Evolutionary conservation across 371 early-diverging fungal species (phyloP), one percentile per base, ranked within the genome.

Genomic region (Lichtheimia ramosa): DNA sequence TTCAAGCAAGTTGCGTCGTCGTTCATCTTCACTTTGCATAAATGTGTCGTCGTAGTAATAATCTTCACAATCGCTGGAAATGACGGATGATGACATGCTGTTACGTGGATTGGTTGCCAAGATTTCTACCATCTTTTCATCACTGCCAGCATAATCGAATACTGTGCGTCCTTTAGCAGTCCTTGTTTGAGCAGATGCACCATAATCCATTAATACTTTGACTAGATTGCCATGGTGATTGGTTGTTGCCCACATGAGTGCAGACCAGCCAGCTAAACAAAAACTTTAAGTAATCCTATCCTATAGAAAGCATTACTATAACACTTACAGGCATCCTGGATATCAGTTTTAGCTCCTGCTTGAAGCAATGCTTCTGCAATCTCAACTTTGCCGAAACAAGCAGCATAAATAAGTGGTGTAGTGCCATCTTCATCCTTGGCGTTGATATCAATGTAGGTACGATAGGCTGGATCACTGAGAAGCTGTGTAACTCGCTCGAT

Each of bases 171-270:
- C 95, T 43, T 84, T 83, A 53, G 84, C 72, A 0, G 92, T 88
- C 63, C 79, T 82, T n/a, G 86, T 72, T 24, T 81, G 73, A 6
- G 88, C 69, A 16, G 85, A 82, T 14, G 95, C 96, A 14, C 95
- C 94, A 61, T 81, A 64, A 25, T 89, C 89, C 25, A 95, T 58
- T 43, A 95, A 75, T n/a, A 89, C 55, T 54, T 83, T 83, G 41
- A 90, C 91, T 34, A 89, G 69, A 14, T 70, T 73, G 51, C 85
- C 85, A 75, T 92, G 88, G 61, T 88, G 86, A 73, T 92, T 94
- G 54, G 89, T 89, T 55, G 89, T 89, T 2, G 96, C 95, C 96
- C 96, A 96, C 80, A 94, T 86, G 27, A 95, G 82, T 15, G 94
- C 88, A 15, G 95, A 90, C 96, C 96, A 96, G 20, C 96, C 96